A percentile compares a stretch with the other conserved stretches of the same genome.
Evolutionary conservation across 2,329 filamentous ascomycete species (phyloP).

Genomic region (Lithohypha guttulata): DNA sequence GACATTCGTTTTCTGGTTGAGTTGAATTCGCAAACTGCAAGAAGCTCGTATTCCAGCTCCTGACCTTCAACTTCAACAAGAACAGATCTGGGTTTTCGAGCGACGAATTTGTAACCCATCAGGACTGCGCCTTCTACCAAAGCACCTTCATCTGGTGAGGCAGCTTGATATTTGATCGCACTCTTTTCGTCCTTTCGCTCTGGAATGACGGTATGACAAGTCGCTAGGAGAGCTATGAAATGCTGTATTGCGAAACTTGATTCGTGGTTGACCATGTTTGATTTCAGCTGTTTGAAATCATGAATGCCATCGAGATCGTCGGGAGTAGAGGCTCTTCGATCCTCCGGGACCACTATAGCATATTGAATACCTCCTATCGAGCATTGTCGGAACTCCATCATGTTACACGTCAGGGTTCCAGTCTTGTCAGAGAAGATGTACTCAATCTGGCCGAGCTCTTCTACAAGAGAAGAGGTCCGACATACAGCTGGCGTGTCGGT

Average conservation of each 20-base stretch:
- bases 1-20: conserved; percentile 97
- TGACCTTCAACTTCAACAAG: conserved; percentile 66
- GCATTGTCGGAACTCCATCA: conserved; percentile 97
- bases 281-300: conserved; percentile 64
- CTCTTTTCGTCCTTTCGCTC: conserved; percentile 71
- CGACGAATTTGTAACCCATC: conserved; percentile 81
- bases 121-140: conserved; percentile 79
- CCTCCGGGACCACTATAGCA: conserved; percentile 81
- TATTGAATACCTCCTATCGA: conserved; percentile 91
- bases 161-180: conserved; percentile 92
- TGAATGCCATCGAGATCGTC: conserved; percentile 63
- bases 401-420: conserved; percentile 91
- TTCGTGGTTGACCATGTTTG: conserved; percentile 56
- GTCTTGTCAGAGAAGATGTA: conserved; percentile 99
- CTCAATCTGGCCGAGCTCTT: conserved; percentile 95
- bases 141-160: conserved; percentile 94
- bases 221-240: conserved; percentile 75
- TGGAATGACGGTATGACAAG: conserved; percentile 95
- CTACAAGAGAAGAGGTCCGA: conserved; percentile 88
- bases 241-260: conserved; percentile 60
- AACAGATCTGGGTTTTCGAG: conserved; percentile 79
- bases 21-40: conserved; percentile 99
- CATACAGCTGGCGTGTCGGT: conserved; percentile 93
- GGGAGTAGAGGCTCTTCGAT: conserved; percentile 70
- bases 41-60: conserved; percentile 72